Evolutionary conservation across 371 early-diverging fungal species (phyloP).

Genomic region (Mortierella sp.): DNA sequence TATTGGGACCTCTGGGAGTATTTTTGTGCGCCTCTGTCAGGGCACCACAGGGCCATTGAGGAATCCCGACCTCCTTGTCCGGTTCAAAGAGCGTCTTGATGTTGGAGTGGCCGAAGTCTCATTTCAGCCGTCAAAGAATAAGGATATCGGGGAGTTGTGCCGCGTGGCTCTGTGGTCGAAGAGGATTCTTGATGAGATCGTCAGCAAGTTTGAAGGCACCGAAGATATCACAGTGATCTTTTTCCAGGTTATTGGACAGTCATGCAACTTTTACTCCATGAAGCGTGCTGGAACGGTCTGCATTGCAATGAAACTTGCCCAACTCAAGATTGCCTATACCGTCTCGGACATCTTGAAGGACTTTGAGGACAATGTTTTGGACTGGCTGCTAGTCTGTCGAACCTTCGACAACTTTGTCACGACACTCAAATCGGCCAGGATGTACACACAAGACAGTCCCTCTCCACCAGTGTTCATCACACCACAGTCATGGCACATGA

Average conservation of each 20-base stretch:
- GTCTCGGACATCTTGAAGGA: conserved; percentile 10
- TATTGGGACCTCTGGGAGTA: no score
- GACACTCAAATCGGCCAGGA: conserved; percentile 15
- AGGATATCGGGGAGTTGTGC: conserved; percentile 17
- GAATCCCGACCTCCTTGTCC: no score
- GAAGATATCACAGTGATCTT: conserved; percentile 15
- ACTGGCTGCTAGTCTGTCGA: conserved; percentile 20
- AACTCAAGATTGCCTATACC: conserved; percentile 23
- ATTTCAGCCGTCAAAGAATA: no score
- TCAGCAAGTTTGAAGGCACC: conserved; percentile 13
- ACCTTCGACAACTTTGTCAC: conserved; percentile 18
- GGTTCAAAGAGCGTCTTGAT: no score
- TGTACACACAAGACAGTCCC: conserved; percentile 1
- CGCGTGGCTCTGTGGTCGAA: conserved; percentile 22
- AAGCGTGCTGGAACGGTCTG: conserved; percentile 19
- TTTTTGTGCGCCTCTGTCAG: no score
- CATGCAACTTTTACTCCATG: conserved; percentile 24
- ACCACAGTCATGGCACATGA: conserved; percentile 6
- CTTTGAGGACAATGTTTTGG: conserved; percentile 15
- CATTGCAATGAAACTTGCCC: conserved; percentile 14
- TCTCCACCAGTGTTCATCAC: conserved; percentile 10
- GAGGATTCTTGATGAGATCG: conserved; percentile 17
- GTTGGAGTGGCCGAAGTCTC: no score
- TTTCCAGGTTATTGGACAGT: conserved; percentile 19
- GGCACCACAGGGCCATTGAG: no score